Conservation (phyloP, 2,329 filamentous ascomycete genomes). For the Verticillium nubilum region DNA sequence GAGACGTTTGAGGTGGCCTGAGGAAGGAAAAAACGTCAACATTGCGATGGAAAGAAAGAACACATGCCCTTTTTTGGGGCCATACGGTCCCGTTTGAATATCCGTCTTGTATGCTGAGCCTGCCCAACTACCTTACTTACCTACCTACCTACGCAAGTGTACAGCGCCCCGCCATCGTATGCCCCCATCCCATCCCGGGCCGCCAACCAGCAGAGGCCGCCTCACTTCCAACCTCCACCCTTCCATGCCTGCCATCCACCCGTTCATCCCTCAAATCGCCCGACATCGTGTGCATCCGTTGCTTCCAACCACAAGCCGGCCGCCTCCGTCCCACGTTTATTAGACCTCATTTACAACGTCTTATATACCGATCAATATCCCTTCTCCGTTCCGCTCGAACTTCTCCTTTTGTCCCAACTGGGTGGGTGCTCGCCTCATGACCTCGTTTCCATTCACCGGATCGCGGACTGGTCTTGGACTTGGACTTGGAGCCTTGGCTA, state of each 20-base stretch:
- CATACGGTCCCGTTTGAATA: not conserved
- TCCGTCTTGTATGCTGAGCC: not conserved
- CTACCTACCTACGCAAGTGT: not conserved
- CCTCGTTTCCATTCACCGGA: not conserved
- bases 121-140: not conserved
- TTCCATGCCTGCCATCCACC: not conserved
- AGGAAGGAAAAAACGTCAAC: not conserved
- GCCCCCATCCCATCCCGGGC: not conserved
- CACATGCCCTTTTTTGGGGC: not conserved
- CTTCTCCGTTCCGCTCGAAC: not conserved
- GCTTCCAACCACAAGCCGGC: not conserved
- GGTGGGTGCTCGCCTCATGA: conserved; percentile 1
- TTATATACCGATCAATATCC: not conserved
- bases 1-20: not conserved
- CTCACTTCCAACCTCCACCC: not conserved
- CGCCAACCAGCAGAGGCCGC: not conserved
- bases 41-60: not conserved
- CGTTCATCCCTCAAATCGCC: not conserved
- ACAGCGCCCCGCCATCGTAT: not conserved
- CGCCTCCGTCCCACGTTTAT: not conserved
- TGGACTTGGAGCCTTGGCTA: not conserved
- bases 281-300: not conserved
- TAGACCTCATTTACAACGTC: not conserved
- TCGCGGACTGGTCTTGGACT: not conserved
- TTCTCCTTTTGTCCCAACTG: not conserved